phyloP scores from a whole-genome alignment of 768 basidiomycete genomes.

The Hericium erinaceus region DNA sequence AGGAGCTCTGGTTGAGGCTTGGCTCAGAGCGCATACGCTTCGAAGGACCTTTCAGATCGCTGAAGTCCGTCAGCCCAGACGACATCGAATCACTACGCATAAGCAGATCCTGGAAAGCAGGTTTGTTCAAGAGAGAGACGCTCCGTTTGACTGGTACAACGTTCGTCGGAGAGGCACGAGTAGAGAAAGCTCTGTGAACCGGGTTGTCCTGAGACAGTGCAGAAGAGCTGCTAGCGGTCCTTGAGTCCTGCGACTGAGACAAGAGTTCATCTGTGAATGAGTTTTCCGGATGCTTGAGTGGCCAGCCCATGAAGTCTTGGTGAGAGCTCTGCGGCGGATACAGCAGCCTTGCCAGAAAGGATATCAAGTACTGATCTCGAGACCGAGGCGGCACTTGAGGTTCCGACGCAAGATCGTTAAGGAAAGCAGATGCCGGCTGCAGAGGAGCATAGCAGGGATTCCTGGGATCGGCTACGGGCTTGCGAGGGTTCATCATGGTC shows the following conservation, averaged over 20 bases:
- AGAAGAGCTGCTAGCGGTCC: background rate
- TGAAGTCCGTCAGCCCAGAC: slow-evolving; percentile 24
- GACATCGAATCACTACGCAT: slow-evolving; percentile 6
- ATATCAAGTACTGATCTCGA: slow-evolving; percentile 8
- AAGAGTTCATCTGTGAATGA: background rate
- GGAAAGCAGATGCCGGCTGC: slow-evolving; percentile 3
- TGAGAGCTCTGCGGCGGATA: slow-evolving; percentile 3
- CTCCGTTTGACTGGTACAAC: background rate
- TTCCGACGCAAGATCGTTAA: background rate
- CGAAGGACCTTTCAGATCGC: slow-evolving; percentile 32
- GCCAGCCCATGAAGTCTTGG: background rate
- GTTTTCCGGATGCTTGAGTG: background rate
- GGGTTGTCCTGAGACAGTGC: background rate
- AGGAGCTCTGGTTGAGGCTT: slow-evolving; percentile 28
- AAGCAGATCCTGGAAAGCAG: background rate
- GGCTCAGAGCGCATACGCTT: slow-evolving; percentile 36
- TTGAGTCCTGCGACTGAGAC: background rate
- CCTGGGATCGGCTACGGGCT: background rate
- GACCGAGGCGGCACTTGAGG: slow-evolving; percentile 5
- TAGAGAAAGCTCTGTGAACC: background rate
- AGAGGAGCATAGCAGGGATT: slow-evolving; percentile 7
- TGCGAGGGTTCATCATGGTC: background rate
- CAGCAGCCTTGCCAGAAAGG: slow-evolving; percentile 7
- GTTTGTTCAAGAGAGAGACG: background rate
- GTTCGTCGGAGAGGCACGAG: background rate